Conservation (phyloP, 306 rosid species). For the Pachyrhizus erosus region DNA sequence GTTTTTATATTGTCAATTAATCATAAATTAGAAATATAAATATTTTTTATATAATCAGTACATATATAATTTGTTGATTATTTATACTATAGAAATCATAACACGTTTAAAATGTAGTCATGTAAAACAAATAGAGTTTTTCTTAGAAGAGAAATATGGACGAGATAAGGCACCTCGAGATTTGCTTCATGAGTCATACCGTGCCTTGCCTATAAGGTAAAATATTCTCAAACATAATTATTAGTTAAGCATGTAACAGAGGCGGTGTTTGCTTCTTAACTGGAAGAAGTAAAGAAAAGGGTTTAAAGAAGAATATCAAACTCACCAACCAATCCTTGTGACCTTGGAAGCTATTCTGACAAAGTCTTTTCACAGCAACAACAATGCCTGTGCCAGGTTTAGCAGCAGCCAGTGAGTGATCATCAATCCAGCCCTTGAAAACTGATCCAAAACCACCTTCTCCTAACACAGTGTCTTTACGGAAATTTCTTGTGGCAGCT, state of each 20-base stretch:
- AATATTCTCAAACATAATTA: neutral
- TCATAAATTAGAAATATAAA: too few species aligned
- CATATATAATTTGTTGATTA: neutral
- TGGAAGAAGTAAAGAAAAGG: neutral
- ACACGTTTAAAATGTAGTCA: neutral
- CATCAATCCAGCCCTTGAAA: constrained; percentile 77
- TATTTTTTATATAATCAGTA: too few species aligned
- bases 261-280: neutral
- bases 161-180: constrained; percentile 2
- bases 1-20: neutral
- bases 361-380: constrained; percentile 67
- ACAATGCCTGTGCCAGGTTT: constrained; percentile 58
- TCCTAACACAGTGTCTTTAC: constrained; percentile 60
- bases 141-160: constrained; percentile 15
- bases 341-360: constrained; percentile 53
- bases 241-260: neutral
- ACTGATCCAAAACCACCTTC: constrained; percentile 64
- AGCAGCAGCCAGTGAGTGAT: constrained; percentile 53
- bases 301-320: constrained; percentile 16
- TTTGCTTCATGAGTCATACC: constrained; percentile 15
- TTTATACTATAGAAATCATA: neutral
- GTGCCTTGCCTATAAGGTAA: constrained; percentile 11
- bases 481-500: constrained; percentile 67
- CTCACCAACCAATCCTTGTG: constrained; percentile 70
- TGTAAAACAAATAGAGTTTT: constrained; percentile 19